phyloP scores from a whole-genome alignment of 805 yeast genomes.

The Yarrowia sp. region DNA sequence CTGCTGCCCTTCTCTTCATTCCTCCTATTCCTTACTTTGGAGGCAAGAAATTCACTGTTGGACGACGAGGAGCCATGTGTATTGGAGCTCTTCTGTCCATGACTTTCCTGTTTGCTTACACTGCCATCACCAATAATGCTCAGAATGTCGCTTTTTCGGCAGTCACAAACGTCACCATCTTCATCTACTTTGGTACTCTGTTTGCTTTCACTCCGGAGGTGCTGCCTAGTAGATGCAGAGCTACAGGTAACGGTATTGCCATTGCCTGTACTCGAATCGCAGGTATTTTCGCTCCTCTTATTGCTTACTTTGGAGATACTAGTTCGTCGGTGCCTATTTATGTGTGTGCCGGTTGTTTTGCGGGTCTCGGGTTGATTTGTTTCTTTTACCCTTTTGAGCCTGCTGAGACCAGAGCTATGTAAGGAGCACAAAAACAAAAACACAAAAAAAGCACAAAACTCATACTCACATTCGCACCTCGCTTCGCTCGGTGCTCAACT shows the following conservation, averaged over 20 bases:
- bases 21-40: not conserved
- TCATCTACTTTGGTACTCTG: slow-evolving; percentile 44
- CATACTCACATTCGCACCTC: not conserved
- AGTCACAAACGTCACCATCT: slow-evolving; percentile 33
- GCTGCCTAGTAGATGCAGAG: slow-evolving; percentile 41
- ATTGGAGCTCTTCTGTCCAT: slow-evolving; percentile 54
- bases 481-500: slow-evolving; percentile 37
- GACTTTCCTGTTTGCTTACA: slow-evolving; percentile 59
- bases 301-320: slow-evolving; percentile 48
- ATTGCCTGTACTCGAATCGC: slow-evolving; percentile 47
- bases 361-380: slow-evolving; percentile 46
- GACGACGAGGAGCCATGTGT: slow-evolving; percentile 58
- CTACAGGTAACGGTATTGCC: slow-evolving; percentile 52
- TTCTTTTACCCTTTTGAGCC: slow-evolving; percentile 44
- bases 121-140: slow-evolving; percentile 55
- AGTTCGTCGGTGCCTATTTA: slow-evolving; percentile 50
- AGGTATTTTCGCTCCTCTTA: slow-evolving; percentile 50
- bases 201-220: slow-evolving; percentile 53
- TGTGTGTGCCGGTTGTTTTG: slow-evolving; percentile 49
- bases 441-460: not conserved
- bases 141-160: slow-evolving; percentile 51
- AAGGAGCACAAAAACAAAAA: not conserved
- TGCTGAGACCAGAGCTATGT: slow-evolving; percentile 15
- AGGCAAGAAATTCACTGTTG: slow-evolving; percentile 36
- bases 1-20: slow-evolving; percentile 32